phyloP scores from a whole-genome alignment of 441 rosid species.

The Croton setiger region DNA sequence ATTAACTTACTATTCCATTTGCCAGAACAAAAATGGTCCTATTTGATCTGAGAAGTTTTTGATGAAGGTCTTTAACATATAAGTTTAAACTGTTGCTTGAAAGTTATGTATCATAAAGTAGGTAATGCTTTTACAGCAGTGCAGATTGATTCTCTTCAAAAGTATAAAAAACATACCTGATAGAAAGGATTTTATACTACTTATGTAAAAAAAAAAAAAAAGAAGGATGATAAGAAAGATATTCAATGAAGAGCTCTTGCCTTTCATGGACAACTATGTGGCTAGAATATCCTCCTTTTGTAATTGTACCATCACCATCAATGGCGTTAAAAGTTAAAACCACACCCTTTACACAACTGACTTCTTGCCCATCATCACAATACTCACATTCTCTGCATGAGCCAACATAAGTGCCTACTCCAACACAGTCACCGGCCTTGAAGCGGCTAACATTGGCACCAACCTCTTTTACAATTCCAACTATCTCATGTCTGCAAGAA shows the following conservation, averaged over 20 bases:
- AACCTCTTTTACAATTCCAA: constrained; percentile 69
- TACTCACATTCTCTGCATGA: constrained; percentile 73
- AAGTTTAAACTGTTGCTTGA: not conserved
- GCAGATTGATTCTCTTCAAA: not conserved
- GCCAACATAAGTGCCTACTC: constrained; percentile 86
- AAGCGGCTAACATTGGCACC: constrained; percentile 60
- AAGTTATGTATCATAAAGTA: not conserved
- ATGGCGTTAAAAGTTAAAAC: constrained; percentile 63
- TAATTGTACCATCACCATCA: constrained; percentile 70
- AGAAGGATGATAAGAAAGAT: not conserved
- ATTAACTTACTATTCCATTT: not conserved
- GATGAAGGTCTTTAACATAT: not conserved
- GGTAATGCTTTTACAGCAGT: not conserved
- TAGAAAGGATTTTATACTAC: not conserved
- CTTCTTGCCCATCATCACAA: constrained; percentile 56
- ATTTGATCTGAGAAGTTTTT: not conserved
- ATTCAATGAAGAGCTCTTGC: constrained; percentile 24
- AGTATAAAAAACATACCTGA: not conserved
- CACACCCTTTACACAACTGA: constrained; percentile 46
- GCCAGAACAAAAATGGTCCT: not conserved
- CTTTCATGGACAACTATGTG: constrained; percentile 73
- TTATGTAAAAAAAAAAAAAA: not conserved
- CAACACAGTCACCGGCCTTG: constrained; percentile 79
- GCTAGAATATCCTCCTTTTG: constrained; percentile 88
- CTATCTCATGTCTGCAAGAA: constrained; percentile 71